These are phyloP conservation scores for Vanrija sp. DNA, from an alignment of 1,284 basidiomycete species.

Conservation along the genomic window DNA sequence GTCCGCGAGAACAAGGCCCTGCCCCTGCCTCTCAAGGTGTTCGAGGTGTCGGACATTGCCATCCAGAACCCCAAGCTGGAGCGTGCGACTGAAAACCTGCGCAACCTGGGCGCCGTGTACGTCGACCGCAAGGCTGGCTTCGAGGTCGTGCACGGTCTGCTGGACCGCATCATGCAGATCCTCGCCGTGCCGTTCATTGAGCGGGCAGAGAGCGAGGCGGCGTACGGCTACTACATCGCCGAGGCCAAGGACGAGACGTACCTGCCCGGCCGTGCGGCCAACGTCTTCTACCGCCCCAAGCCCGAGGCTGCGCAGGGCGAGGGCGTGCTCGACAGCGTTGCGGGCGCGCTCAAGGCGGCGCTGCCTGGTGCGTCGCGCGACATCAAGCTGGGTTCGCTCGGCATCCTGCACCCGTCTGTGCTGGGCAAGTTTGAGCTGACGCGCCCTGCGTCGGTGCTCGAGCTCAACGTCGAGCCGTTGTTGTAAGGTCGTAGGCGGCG, in stretches of 20 bases:
- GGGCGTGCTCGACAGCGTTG: conserved; percentile 43
- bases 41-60: conserved; percentile 90
- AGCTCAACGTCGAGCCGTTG: conserved; percentile 91
- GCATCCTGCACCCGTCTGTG: conserved; percentile 87
- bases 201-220: conserved; percentile 56
- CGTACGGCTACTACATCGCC: conserved; percentile 85
- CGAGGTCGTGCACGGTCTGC: conserved; percentile 90
- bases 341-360: conserved; percentile 45
- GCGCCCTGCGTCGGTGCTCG: conserved; percentile 92
- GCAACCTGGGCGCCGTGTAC: conserved; percentile 86
- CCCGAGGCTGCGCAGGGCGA: conserved; percentile 42
- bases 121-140: conserved; percentile 96
- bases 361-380: conserved; percentile 53
- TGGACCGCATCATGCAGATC: conserved; percentile 93
- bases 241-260: conserved; percentile 83
- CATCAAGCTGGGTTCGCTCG: conserved; percentile 72
- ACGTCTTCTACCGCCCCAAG: conserved; percentile 74
- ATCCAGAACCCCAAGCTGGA: conserved; percentile 77
- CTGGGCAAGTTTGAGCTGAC: conserved; percentile 86
- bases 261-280: conserved; percentile 91
- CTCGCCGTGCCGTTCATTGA: conserved; percentile 79
- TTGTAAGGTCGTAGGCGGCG: conserved; percentile 55
- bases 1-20: conserved; percentile 94
- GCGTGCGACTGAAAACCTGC: conserved; percentile 78
- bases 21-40: conserved; percentile 84